phyloP scores from a whole-genome alignment of 2,329 filamentous ascomycete species.

The Cytospora paraplurivora region DNA sequence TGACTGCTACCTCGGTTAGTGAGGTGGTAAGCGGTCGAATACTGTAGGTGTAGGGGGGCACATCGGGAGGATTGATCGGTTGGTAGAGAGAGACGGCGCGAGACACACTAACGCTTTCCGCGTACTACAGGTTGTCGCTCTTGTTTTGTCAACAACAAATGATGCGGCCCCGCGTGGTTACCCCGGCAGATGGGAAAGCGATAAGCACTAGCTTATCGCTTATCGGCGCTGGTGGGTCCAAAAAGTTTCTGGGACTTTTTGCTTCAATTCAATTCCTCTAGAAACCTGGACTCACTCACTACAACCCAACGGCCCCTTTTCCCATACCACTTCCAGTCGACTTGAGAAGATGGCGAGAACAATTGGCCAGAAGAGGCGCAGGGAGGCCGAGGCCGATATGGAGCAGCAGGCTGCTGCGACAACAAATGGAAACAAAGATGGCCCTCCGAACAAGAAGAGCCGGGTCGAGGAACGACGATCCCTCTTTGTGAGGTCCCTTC shows the following conservation, averaged over 20 bases:
- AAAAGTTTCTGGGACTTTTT: conserved; percentile 26
- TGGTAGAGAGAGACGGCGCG: not conserved
- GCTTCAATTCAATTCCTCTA: not conserved
- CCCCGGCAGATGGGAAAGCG: conserved; percentile 19
- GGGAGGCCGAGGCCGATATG: conserved; percentile 40
- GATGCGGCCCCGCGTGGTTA: conserved; percentile 24
- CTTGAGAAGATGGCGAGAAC: conserved; percentile 34
- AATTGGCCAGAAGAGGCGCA: conserved; percentile 39
- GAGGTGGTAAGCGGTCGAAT: conserved; percentile 5
- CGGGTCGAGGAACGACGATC: conserved; percentile 66
- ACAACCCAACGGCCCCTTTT: not conserved
- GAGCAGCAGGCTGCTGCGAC: conserved; percentile 31
- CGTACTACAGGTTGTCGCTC: conserved; percentile 9
- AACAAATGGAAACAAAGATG: conserved; percentile 25
- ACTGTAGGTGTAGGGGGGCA: not conserved
- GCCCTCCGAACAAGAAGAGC: conserved; percentile 54
- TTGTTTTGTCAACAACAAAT: conserved; percentile 27
- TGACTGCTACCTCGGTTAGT: conserved; percentile 11
- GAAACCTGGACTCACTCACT: not conserved
- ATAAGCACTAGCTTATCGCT: conserved; percentile 21
- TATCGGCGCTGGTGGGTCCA: conserved; percentile 14
- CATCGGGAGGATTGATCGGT: not conserved
- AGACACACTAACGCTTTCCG: conserved; percentile 1
- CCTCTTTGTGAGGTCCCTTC: conserved; percentile 89
- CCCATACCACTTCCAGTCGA: not conserved